A percentile compares a stretch with the other conserved stretches of the same genome.
Conservation (phyloP, 2,329 filamentous ascomycete species). For the Paecilomyces variotii region DNA sequence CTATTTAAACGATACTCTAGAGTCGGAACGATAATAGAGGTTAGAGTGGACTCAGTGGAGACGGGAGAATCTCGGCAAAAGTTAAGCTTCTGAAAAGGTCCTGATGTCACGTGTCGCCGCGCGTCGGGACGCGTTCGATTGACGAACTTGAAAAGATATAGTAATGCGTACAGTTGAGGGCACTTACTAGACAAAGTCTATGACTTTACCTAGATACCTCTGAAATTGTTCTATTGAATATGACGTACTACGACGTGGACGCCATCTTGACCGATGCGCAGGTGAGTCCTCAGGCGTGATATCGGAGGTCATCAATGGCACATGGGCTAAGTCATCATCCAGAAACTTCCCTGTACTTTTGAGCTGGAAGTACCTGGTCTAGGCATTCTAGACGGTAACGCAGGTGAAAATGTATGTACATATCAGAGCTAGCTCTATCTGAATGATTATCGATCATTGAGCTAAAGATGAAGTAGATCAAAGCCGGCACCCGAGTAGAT, state of each 20-base stretch:
- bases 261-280: conserved; percentile 40
- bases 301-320: neutral
- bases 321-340: conserved; percentile 9
- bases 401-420: conserved; percentile 47
- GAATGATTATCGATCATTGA: conserved; percentile 1
- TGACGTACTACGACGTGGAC: conserved; percentile 42
- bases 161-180: neutral
- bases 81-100: neutral
- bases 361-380: conserved; percentile 80
- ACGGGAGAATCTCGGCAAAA: neutral
- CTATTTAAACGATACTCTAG: neutral
- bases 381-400: conserved; percentile 81
- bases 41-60: neutral
- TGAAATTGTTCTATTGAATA: conserved; percentile 7
- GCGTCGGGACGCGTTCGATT: neutral
- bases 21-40: neutral
- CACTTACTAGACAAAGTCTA: neutral
- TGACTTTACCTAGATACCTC: neutral
- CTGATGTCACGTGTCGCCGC: neutral
- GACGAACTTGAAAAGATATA: neutral
- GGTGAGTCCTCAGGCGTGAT: conserved; percentile 14
- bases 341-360: conserved; percentile 96
- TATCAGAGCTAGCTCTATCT: neutral
- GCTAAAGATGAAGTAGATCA: conserved; percentile 48
- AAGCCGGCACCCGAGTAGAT: conserved; percentile 68